Evolutionary conservation across 306 rosid species (phyloP), one percentile per base, ranked within the genome.

Genomic region (Prunus mume): DNA sequence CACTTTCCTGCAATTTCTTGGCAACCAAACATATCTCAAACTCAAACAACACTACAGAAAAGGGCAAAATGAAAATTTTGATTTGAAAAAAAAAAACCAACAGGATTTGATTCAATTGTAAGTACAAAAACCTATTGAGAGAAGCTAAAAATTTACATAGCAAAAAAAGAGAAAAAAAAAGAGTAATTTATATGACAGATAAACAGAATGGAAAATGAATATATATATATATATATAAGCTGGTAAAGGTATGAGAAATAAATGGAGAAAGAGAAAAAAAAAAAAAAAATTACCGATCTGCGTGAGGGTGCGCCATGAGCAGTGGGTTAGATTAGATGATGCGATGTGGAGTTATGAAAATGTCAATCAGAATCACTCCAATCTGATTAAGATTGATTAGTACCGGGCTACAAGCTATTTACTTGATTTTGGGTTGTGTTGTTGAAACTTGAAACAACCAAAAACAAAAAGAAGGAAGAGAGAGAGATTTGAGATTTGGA

Each of bases 251-350:
- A 11, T 49, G 52, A 4, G 52, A 47, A 30, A 30, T 30, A 30
- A 4, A 30, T 47, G 67, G 30, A 49, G 4, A 61, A 2, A 0
- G 15, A 47, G 49, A 68, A 47, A n/a, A 45, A 34, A n/a, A 24
- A 34, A 56, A 6, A 10, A 47, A 56, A 25, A 49, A 47, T 77
- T 55, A 79, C 82, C 78, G 32, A 72, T 72, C 45, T 43, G 73
- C 2, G n/a, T 13, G 74, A 51, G 49, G 20, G 63, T 38, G 43
- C 17, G 64, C 19, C 49, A 51, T 70, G 49, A 52, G 12, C 30
- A 47, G 64, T 12, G 11, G 63, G 12, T 71, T 2, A 5, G 47
- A 52, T 13, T 2, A 2, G 47, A 52, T n/a, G 41, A 38, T 38
- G 27, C 28, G 45, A 50, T 51, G 47, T 30, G 64, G 30, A 71